phyloP scores from a whole-genome alignment of 75 land plant genomes.

The Pinus tabuliformis region DNA sequence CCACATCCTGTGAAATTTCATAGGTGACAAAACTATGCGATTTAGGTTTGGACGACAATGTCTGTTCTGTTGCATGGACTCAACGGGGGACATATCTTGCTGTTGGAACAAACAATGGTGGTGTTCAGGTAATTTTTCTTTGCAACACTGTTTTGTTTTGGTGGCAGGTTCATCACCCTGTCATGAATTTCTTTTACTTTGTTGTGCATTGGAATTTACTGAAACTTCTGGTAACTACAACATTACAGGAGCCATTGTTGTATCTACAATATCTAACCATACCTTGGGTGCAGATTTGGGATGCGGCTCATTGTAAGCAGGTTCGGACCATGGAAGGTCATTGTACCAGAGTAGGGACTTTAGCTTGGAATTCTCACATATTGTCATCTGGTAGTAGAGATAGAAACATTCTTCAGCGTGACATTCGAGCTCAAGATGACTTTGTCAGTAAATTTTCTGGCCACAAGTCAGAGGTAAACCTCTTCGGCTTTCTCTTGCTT shows the following conservation, averaged over 20 bases:
- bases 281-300: conserved; percentile 60
- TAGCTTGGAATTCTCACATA: conserved; percentile 71
- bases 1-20: not conserved
- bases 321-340: conserved; percentile 77
- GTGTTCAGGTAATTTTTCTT: conserved; percentile 67
- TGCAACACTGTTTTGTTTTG: too few relatives aligned
- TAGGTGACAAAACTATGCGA: conserved; percentile 98
- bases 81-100: conserved; percentile 91
- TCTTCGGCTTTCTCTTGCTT: not conserved
- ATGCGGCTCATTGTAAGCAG: conserved; percentile 68
- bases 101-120: conserved; percentile 88
- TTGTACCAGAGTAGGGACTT: conserved; percentile 67
- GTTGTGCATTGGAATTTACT: too few relatives aligned
- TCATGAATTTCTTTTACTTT: too few relatives aligned
- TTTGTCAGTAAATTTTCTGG: conserved; percentile 62
- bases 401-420: conserved; percentile 67
- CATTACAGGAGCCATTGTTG: too few relatives aligned
- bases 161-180: too few relatives aligned
- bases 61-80: conserved; percentile 95
- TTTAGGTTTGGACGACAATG: conserved; percentile 79
- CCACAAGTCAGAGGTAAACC: conserved; percentile 76
- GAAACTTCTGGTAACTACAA: too few relatives aligned
- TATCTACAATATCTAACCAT: not conserved
- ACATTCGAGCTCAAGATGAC: conserved; percentile 70
- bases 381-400: conserved; percentile 82